Evolutionary conservation across 1,139 yeast genomes (phyloP), one percentile per base, ranked within the genome.

Genomic region (Candida sanyaensis): DNA sequence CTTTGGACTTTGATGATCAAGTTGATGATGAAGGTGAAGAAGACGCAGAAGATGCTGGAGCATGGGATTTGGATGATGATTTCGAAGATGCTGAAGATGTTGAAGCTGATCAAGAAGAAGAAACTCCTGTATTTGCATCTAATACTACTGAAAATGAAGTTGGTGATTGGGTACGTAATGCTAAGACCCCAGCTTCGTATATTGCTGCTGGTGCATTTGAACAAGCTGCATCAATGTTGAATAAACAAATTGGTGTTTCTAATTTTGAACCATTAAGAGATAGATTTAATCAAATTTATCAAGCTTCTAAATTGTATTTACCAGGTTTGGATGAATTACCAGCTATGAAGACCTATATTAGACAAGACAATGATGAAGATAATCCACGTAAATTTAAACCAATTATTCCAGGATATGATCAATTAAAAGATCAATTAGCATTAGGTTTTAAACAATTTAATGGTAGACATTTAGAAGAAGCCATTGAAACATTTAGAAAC

Each of bases 181-280:
- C 97, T 12, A 88, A 87, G 54, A 80, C 93, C 45, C 91, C 98
- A 4, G 98, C 97, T 34, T 91, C 89, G 33, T 90, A 90, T 59
- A 91, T 88, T 61, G 97, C 99, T 1, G 92, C 97, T 2, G 99
- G 99, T 57, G 89, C 96, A 5, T 91, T 92, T 65, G 98, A 92
- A 55, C 89, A 93, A 53, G 99, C 99, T 41, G 95, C 97, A 33
- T 93, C 90, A 58, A 80, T 95, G 62, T 79, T 95, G 61, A 83
- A 87, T 69, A 87, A 95, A 61, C 99, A 95, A 69, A 77, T 87
- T 46, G 99, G 98, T 57, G 81, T 89, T 46, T 84, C 81, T 36
- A 78, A 88, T 58, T 92, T 95, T 65, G 96, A 84, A 60, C 99
- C 99, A 23, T 78, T 95, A 56, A 84, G 93, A 68, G 63, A 76